phyloP scores from a whole-genome alignment of 305 asterid species.

The Solanum chacoense region DNA sequence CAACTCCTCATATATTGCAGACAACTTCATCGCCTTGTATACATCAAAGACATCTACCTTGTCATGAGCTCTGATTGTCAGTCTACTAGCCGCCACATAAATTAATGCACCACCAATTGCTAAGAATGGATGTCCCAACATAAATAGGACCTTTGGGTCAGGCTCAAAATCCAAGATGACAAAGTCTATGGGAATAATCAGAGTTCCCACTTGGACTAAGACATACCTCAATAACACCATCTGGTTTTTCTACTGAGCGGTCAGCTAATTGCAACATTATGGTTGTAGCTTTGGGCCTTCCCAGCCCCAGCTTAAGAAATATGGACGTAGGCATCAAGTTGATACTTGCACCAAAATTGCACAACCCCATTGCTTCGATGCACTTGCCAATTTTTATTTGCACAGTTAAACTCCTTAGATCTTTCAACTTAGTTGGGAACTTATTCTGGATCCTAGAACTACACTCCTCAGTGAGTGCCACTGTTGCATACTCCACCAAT shows the following conservation, averaged over 20 bases:
- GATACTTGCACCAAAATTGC: neutral
- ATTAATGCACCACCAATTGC: neutral
- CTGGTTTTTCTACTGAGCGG: neutral
- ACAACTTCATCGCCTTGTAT: neutral
- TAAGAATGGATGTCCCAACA: neutral
- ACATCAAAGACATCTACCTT: neutral
- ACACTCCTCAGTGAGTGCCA: neutral
- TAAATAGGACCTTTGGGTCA: neutral
- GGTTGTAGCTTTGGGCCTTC: neutral
- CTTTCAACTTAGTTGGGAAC: no score
- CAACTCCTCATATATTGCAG: neutral
- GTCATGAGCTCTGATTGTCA: neutral
- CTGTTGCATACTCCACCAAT: neutral
- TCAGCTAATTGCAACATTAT: neutral
- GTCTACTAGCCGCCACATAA: no score
- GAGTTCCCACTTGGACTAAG: neutral
- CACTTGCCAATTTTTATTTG: neutral
- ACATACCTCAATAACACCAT: neutral
- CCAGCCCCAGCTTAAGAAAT: neutral
- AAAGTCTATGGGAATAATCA: neutral
- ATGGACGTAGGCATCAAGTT: neutral
- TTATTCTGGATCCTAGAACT: no score
- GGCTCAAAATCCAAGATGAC: neutral
- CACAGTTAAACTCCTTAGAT: neutral
- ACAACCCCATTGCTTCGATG: neutral